A percentile compares a stretch with the other conserved stretches of the same genome.
Conservation (phyloP, 345 rosid genomes). For the Boechera divaricarpa region DNA sequence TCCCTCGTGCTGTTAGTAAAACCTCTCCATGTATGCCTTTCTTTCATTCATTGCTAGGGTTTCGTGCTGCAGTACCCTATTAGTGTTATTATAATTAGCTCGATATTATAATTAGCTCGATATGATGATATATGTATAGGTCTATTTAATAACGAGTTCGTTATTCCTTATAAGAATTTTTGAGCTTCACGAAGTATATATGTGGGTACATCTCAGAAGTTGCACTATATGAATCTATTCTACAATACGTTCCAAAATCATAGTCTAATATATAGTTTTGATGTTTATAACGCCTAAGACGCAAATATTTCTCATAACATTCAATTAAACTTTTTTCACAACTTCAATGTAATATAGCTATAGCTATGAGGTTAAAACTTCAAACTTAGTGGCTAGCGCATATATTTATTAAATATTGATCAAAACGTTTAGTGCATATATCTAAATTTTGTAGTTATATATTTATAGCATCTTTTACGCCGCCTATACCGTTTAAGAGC, state of each 20-base stretch:
- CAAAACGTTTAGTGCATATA: neutral
- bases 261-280: constrained; percentile 3
- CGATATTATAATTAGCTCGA: constrained; percentile 9
- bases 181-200: constrained; percentile 28
- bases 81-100: constrained; percentile 11
- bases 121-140: constrained; percentile 15
- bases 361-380: neutral
- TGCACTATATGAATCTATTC: neutral
- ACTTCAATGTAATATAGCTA: neutral
- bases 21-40: constrained; percentile 31
- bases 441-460: neutral
- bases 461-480: neutral
- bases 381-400: neutral
- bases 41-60: constrained; percentile 38
- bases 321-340: constrained; percentile 7
- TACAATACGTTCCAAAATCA: neutral
- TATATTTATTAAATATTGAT: neutral
- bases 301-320: constrained; percentile 7
- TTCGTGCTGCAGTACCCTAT: constrained; percentile 22
- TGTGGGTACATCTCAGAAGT: neutral
- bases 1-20: constrained; percentile 14
- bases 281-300: constrained; percentile 12
- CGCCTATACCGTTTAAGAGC: neutral
- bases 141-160: constrained; percentile 12
- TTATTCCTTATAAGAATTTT: constrained; percentile 8